These are phyloP conservation scores for Thermochaetoides thermophila DNA, from an alignment of 495 filamentous ascomycete genomes.

Conservation along the genomic window DNA sequence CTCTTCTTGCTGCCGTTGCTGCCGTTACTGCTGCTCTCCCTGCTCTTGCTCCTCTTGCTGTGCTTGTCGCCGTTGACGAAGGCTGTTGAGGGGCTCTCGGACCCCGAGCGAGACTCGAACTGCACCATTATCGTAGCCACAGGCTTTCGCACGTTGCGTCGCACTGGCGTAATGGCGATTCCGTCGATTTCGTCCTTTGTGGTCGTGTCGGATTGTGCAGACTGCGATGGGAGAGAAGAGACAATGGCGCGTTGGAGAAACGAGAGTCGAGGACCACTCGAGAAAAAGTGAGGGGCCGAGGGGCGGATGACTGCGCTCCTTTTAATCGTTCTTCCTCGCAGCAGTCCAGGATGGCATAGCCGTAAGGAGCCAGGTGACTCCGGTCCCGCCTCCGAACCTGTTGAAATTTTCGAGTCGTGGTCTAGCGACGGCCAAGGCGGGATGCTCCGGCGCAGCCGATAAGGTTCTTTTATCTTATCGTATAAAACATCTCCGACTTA, in stretches of 20 bases:
- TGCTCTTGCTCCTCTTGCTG: constrained; percentile 6
- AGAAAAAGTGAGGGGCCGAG: neutral
- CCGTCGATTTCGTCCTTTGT: too few species aligned
- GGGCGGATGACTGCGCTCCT: constrained; percentile 2
- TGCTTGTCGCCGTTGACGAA: constrained; percentile 7
- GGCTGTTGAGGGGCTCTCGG: constrained; percentile 14
- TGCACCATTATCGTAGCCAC: constrained; percentile 13
- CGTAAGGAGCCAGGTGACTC: constrained; percentile 4
- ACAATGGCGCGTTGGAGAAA: too few species aligned
- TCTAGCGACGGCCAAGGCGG: constrained; percentile 1
- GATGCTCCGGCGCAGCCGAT: neutral
- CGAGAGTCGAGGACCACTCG: too few species aligned
- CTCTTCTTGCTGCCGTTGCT: constrained; percentile 11
- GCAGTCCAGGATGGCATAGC: neutral
- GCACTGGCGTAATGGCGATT: too few species aligned
- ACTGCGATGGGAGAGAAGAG: too few species aligned
- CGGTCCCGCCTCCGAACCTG: constrained; percentile 2
- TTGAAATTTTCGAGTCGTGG: constrained; percentile 6
- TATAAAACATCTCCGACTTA: too few species aligned
- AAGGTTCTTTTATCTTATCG: constrained; percentile 10
- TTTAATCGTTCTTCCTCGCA: too few species aligned
- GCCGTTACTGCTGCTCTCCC: constrained; percentile 3
- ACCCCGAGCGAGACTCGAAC: constrained; percentile 6
- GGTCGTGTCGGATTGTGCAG: too few species aligned
- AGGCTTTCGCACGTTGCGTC: too few species aligned